phyloP scores from a whole-genome alignment of 345 rosid genomes.

The Toxicodendron radicans region DNA sequence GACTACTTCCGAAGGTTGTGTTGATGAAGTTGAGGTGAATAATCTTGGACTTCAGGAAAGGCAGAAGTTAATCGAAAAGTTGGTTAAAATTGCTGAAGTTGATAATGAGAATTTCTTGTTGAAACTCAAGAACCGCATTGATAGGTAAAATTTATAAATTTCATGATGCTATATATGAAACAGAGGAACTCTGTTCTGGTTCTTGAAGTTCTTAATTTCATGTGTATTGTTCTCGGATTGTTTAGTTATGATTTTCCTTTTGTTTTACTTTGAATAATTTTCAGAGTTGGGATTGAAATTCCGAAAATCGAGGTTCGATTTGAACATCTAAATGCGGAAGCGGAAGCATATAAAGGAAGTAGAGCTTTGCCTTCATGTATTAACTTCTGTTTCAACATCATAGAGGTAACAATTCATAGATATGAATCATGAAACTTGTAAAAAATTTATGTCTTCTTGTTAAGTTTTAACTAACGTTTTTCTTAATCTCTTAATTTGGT shows the following conservation, averaged over 20 bases:
- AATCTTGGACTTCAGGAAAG: slow-evolving; percentile 23
- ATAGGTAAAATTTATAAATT: slow-evolving; percentile 19
- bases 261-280: not conserved
- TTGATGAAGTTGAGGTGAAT: slow-evolving; percentile 18
- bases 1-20: slow-evolving; percentile 16
- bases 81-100: slow-evolving; percentile 30
- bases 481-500: slow-evolving; percentile 33
- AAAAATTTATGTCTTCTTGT: not conserved
- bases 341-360: slow-evolving; percentile 29
- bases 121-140: slow-evolving; percentile 33
- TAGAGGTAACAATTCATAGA: slow-evolving; percentile 29
- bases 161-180: too few relatives aligned
- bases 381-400: slow-evolving; percentile 21
- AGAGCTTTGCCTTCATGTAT: slow-evolving; percentile 38
- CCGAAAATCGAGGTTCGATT: slow-evolving; percentile 53
- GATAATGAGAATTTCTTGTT: slow-evolving; percentile 37
- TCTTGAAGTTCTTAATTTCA: not conserved
- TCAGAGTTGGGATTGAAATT: slow-evolving; percentile 38
- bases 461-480: slow-evolving; percentile 22
- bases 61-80: slow-evolving; percentile 26
- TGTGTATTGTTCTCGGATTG: too few relatives aligned
- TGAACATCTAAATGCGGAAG: slow-evolving; percentile 36
- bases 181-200: slow-evolving; percentile 14
- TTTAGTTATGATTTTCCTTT: not conserved
- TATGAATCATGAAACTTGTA: not conserved